Evolutionary conservation across 192 early-diverging fungal species (phyloP).

Genomic region (Coemansia javaensis): DNA sequence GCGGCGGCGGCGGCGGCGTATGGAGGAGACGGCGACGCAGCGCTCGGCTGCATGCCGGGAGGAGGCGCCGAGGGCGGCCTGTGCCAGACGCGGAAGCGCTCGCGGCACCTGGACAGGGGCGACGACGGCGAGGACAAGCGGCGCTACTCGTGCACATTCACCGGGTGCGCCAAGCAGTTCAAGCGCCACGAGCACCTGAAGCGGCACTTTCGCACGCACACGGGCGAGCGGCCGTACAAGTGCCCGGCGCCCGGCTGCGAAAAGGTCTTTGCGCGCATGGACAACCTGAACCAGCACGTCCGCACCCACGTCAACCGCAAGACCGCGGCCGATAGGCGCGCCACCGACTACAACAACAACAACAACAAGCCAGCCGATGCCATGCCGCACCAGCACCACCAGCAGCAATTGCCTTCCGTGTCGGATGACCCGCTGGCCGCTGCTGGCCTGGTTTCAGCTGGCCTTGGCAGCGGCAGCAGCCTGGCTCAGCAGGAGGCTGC

Average conservation of each 20-base stretch:
- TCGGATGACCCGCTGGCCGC: too few species aligned
- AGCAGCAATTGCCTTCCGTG: not conserved
- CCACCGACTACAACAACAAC: too few species aligned
- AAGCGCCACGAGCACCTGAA: constrained; percentile 72
- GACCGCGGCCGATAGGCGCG: constrained; percentile 18
- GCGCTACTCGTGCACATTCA: constrained; percentile 36
- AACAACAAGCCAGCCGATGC: constrained; percentile 1
- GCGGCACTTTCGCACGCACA: constrained; percentile 67
- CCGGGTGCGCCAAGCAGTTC: constrained; percentile 62
- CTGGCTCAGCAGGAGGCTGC: not conserved
- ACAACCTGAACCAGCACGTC: constrained; percentile 64
- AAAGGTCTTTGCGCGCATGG: constrained; percentile 72
- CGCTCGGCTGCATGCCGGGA: too few species aligned
- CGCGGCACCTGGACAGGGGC: not conserved
- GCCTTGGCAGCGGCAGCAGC: not conserved
- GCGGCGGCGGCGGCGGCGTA: too few species aligned
- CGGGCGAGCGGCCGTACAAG: constrained; percentile 65
- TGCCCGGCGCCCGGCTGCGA: constrained; percentile 62
- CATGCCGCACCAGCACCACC: constrained; percentile 1
- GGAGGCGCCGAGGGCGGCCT: too few species aligned
- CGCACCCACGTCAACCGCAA: constrained; percentile 54
- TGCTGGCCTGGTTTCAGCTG: too few species aligned
- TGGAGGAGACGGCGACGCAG: too few species aligned
- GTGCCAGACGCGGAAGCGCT: not conserved
- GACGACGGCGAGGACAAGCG: constrained; percentile 20